Evolutionary conservation across 208 protist genomes (phyloP), one percentile per base, ranked within the genome.

Genomic region (Crithidia acanthocephali): DNA sequence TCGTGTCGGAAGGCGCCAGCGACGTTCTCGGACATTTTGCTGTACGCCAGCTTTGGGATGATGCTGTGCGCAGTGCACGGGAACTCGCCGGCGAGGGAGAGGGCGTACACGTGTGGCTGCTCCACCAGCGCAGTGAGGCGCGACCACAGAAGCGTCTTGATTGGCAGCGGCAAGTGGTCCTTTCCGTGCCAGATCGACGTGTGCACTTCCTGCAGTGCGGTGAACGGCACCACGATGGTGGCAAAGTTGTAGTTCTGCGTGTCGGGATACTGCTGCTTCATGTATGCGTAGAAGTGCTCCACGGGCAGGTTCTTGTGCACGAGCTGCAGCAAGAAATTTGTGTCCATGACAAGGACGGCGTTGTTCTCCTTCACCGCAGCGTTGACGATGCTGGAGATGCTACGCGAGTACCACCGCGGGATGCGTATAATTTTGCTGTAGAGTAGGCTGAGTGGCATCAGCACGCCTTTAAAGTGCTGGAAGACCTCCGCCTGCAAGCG

Each of bases 261-360:
- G 30, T 81, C 60, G 16, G 87, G 79, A 75, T 88, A 84, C 63
- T 88, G 83, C 51, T 79, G 73, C 47, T 67, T 68, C 47, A 94
- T 93, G 48, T 72, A 64, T 3, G 60, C 37, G 57, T 88, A 84
- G 65, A 96, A 94, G 68, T 92, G 87, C 50, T 87, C 86, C 20
- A 93, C 60, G 0, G 87, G 61, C 0, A 93, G 61, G 55, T 96
- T 85, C 50, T 93, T 93, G 10, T 86, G 45, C 13, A 83, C 81
- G 47, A 87, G 90, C 25, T 96, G 88, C 25, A 96, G 57, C 20
- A 96, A 59, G 79, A 94, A 90, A 65, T 96, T 96, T 1, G 92
- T 96, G 73, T 96, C 92, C 18, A 95, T 50, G 28, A 96, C 82
- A 1, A 96, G 47, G 7, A 90, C 22, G 0, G 61, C 35, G n/a